phyloP scores from a whole-genome alignment of 2,329 filamentous ascomycete species.

The Chaetomium sp. region DNA sequence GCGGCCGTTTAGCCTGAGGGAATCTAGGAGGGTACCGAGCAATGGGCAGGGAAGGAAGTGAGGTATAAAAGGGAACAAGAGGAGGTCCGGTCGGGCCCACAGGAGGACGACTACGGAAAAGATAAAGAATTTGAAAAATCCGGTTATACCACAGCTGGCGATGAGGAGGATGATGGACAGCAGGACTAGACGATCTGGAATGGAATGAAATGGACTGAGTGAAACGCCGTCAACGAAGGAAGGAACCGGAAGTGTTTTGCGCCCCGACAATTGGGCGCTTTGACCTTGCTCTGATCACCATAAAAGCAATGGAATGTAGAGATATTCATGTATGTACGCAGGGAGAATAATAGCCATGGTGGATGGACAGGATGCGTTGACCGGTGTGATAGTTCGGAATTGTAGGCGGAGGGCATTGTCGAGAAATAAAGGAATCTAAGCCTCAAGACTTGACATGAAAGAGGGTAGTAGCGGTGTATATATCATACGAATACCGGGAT shows the following conservation, averaged over 20 bases:
- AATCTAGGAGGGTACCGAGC: too few relatives aligned
- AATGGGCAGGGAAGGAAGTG: too few relatives aligned
- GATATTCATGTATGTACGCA: neutral
- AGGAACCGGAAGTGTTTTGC: neutral
- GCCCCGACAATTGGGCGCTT: neutral
- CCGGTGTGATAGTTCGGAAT: neutral
- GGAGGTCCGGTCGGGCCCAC: too few relatives aligned
- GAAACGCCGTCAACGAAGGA: neutral
- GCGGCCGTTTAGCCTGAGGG: too few relatives aligned
- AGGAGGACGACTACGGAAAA: too few relatives aligned
- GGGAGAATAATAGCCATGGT: constrained; percentile 10
- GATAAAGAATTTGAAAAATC: too few relatives aligned
- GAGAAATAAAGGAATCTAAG: neutral
- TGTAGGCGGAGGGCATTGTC: neutral
- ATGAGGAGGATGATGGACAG: neutral
- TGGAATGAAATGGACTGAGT: neutral
- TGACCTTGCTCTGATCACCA: neutral
- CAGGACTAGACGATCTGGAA: neutral
- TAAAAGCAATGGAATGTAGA: constrained; percentile 2
- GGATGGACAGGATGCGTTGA: neutral
- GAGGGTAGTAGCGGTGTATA: neutral
- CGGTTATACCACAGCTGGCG: too few relatives aligned
- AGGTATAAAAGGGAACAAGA: too few relatives aligned
- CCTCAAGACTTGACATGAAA: neutral
- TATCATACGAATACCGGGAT: too few relatives aligned